A percentile compares a stretch with the other conserved stretches of the same genome.
These are phyloP conservation scores for Boletus rubroflammeus DNA, from an alignment of 768 basidiomycete genomes.

Conservation along the genomic window DNA sequence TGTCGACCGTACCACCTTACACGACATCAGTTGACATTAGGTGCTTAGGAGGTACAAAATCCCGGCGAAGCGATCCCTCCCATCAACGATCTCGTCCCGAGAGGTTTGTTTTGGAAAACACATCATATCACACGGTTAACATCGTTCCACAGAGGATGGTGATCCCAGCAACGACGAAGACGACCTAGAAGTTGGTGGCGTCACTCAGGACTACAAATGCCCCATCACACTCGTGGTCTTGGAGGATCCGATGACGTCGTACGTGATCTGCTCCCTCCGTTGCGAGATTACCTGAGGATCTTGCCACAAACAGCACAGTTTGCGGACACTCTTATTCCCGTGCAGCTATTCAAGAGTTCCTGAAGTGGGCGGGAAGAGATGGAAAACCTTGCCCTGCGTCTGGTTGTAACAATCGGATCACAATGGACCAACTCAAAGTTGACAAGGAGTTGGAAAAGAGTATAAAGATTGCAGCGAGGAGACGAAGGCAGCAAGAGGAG, in stretches of 20 bases:
- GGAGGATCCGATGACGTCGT: constrained; percentile 82
- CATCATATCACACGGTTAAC: neutral
- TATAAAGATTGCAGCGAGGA: constrained; percentile 55
- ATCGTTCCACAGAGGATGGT: constrained; percentile 54
- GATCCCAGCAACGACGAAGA: constrained; percentile 84
- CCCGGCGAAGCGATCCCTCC: constrained; percentile 72
- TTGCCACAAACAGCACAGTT: constrained; percentile 39
- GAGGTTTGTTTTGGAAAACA: constrained; percentile 43
- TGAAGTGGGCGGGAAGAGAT: constrained; percentile 35
- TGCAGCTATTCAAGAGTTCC: constrained; percentile 63
- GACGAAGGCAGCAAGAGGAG: constrained; percentile 40
- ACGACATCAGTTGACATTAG: constrained; percentile 5
- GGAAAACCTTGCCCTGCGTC: constrained; percentile 62
- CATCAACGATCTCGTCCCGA: constrained; percentile 64
- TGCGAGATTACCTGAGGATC: constrained; percentile 2
- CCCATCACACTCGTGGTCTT: constrained; percentile 70
- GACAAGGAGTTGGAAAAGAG: constrained; percentile 62
- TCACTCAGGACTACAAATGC: constrained; percentile 79
- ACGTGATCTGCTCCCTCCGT: constrained; percentile 24
- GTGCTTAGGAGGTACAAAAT: constrained; percentile 58
- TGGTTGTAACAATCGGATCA: constrained; percentile 64
- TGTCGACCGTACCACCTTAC: constrained; percentile 22
- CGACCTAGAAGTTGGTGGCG: constrained; percentile 85
- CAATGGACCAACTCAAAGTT: constrained; percentile 44
- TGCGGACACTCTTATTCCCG: constrained; percentile 85